phyloP scores from a whole-genome alignment of 2,329 filamentous ascomycete genomes.

The Pyrenophora graminea region DNA sequence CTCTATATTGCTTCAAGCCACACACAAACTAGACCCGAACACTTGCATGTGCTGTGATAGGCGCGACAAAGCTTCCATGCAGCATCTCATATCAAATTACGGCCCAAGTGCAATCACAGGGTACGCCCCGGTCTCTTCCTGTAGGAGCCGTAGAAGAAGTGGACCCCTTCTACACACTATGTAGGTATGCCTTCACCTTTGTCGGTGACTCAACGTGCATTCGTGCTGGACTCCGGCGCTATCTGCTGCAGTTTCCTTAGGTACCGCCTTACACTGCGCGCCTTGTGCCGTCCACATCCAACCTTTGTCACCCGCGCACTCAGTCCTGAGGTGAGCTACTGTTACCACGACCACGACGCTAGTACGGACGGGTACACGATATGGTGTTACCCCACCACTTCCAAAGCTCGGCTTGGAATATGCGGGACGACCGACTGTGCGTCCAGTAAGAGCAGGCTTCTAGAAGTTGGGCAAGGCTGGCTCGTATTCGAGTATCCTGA shows the following conservation, averaged over 20 bases:
- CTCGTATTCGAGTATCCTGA: conserved; percentile 1
- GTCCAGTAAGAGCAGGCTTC: conserved; percentile 3
- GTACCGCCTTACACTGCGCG: neutral
- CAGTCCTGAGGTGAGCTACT: conserved; percentile 1
- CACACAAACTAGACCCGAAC: conserved; percentile 20
- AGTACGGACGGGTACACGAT: neutral
- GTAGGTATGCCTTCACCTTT: neutral
- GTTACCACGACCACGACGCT: neutral
- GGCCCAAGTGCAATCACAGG: conserved; percentile 29
- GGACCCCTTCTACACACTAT: neutral
- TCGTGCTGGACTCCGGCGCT: conserved; percentile 1
- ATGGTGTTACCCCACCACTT: neutral
- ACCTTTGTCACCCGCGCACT: neutral
- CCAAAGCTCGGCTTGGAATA: neutral
- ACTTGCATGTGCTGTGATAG: conserved; percentile 22
- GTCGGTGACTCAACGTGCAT: conserved; percentile 1
- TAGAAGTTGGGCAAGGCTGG: conserved; percentile 3
- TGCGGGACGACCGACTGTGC: neutral
- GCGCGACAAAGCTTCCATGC: conserved; percentile 26
- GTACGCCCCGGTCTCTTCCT: conserved; percentile 20
- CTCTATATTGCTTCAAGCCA: conserved; percentile 35
- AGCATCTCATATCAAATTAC: conserved; percentile 28
- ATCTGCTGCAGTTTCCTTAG: neutral
- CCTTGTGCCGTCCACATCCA: neutral
- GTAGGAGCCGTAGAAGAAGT: conserved; percentile 33